Conservation (phyloP, 805 yeast species). For the Monosporozyma aerobia region DNA sequence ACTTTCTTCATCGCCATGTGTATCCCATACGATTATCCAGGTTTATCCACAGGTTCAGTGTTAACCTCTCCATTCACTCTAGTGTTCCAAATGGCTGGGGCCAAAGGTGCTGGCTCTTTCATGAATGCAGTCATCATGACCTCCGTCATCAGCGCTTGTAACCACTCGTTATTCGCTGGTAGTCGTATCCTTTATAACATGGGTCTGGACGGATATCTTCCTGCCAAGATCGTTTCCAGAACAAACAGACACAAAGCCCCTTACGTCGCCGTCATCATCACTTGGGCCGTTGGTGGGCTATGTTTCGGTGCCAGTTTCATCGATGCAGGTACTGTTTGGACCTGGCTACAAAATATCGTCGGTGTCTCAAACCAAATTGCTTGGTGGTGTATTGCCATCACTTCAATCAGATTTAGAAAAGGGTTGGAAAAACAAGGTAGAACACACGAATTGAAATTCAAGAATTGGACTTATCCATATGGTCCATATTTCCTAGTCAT, state of each 20-base stretch:
- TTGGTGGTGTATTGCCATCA: constrained; percentile 42
- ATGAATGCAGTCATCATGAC: constrained; percentile 50
- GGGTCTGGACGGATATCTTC: constrained; percentile 39
- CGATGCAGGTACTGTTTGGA: constrained; percentile 45
- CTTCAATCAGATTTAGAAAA: constrained; percentile 41
- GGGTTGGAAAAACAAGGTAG: constrained; percentile 38
- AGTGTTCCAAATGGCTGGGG: constrained; percentile 44
- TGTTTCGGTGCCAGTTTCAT: constrained; percentile 53
- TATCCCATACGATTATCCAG: constrained; percentile 50
- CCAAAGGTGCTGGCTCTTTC: constrained; percentile 39
- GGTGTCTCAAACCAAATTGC: constrained; percentile 46
- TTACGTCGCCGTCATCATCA: constrained; percentile 39
- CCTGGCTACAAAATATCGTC: constrained; percentile 44
- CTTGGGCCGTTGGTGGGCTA: constrained; percentile 47
- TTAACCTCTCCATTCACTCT: constrained; percentile 39
- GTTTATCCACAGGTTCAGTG: constrained; percentile 25
- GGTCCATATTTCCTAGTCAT: constrained; percentile 41
- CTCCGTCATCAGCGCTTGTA: constrained; percentile 47
- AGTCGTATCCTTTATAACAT: constrained; percentile 41
- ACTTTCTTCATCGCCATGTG: constrained; percentile 51
- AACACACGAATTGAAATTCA: constrained; percentile 34
- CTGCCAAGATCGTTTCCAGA: constrained; percentile 26
- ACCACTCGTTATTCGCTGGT: constrained; percentile 45
- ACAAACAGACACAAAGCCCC: constrained; percentile 39
- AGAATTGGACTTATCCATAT: constrained; percentile 44